Base-by-base conservation (phyloP, 352 stramenopile genomes). In the Detonula confervacea region DNA sequence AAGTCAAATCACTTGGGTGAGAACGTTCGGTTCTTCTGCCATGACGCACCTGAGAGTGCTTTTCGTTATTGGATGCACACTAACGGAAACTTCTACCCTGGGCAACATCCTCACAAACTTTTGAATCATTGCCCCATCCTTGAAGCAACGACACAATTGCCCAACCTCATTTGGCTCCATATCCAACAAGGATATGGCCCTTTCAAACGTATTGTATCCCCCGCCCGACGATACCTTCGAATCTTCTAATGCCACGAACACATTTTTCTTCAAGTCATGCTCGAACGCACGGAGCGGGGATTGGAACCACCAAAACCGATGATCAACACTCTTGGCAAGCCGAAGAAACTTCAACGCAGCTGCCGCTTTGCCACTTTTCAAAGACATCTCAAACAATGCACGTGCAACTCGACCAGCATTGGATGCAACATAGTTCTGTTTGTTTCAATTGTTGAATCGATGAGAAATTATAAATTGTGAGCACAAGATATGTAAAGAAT, bases 381-480 rank as follows among this genome's bases (percentile, higher is more conserved):
- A 37, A 54, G 82, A 98, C 64, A 99, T 99, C 87, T 99, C 98
- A 89, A 99, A 99, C 33, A 99, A 85, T 22, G 97, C 97, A 22
- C 97, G 93, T 12, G 96, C 96, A 27, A 99, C 96, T 54, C 98
- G 94, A 35, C 96, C 97, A 7, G 96, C 97, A 81, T 99, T 99
- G 60, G 98, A 97, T 16, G 96, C 97, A 4, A 99, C 97, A 88
- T 99, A 99, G 73, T 99, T 99, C 1, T n/a, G n/a, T n/a, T n/a
- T n/a, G n/a, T n/a, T n/a, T n/a, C n/a, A n/a, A n/a, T n/a, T n/a
- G n/a, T n/a, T n/a, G n/a, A n/a, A n/a, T n/a, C n/a, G n/a, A n/a
- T n/a, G n/a, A n/a, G n/a, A n/a, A n/a, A n/a, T n/a, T n/a, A n/a
- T n/a, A n/a, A n/a, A n/a, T n/a, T n/a, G n/a, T n/a, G n/a, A n/a